Conservation (phyloP, 257 asterid genomes). For the Solanum habrochaites region DNA sequence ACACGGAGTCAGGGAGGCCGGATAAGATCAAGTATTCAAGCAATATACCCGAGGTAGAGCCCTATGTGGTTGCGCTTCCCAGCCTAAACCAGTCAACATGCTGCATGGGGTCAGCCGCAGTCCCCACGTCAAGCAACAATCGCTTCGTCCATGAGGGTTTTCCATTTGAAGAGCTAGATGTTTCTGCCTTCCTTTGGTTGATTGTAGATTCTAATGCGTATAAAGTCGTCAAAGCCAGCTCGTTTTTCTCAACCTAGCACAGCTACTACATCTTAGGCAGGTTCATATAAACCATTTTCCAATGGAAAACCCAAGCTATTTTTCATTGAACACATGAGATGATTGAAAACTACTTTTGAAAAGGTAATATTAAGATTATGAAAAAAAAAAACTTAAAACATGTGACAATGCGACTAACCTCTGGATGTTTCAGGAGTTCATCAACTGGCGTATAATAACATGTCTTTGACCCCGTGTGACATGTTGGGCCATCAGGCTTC, state of each 20-base stretch:
- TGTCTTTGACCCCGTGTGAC: slow-evolving; percentile 86
- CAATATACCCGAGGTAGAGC: too few species aligned
- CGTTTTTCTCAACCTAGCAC: slow-evolving; percentile 35
- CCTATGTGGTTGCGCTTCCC: too few species aligned
- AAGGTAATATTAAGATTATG: neutral
- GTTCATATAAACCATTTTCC: neutral
- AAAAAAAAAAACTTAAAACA: neutral
- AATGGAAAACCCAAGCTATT: neutral
- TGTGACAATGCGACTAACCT: slow-evolving; percentile 15
- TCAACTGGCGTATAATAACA: slow-evolving; percentile 65
- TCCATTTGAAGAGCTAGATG: slow-evolving; percentile 18
- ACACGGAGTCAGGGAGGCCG: neutral
- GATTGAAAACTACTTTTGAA: neutral
- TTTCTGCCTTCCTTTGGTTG: slow-evolving; percentile 43
- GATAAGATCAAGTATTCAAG: neutral
- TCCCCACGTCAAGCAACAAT: slow-evolving; percentile 48
- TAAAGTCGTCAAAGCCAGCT: slow-evolving; percentile 53
- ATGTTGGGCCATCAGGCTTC: slow-evolving; percentile 90
- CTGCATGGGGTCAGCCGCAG: too few species aligned
- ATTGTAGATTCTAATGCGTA: slow-evolving; percentile 66
- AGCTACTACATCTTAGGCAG: neutral
- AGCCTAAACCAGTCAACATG: too few species aligned
- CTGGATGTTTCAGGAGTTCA: slow-evolving; percentile 20
- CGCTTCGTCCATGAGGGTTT: slow-evolving; percentile 84
- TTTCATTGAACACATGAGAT: neutral